These are phyloP conservation scores for Sporisorium sorghi DNA, from an alignment of 1,284 basidiomycete genomes.

Conservation along the genomic window DNA sequence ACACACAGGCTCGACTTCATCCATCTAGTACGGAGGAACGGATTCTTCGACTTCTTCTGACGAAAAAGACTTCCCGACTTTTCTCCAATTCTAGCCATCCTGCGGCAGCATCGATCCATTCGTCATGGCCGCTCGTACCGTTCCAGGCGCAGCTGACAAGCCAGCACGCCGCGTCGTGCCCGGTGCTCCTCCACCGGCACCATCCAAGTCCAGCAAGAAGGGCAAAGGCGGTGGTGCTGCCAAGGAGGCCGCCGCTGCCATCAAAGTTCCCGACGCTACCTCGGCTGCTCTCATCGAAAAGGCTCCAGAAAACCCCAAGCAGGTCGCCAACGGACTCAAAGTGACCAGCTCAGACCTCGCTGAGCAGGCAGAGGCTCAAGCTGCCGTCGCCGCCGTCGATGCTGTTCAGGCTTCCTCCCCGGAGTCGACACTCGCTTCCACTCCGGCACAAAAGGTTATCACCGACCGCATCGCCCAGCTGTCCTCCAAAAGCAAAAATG, in stretches of 20 bases:
- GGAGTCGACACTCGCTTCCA: background rate
- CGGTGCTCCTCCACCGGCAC: conserved; percentile 41
- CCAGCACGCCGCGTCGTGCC: conserved; percentile 38
- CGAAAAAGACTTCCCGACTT: background rate
- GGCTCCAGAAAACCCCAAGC: conserved; percentile 27
- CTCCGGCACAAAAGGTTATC: conserved; percentile 42
- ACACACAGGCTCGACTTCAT: background rate
- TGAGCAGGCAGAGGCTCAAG: conserved; percentile 41
- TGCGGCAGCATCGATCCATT: background rate
- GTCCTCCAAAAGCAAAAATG: conserved; percentile 21
- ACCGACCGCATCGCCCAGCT: conserved; percentile 25
- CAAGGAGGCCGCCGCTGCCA: conserved; percentile 20
- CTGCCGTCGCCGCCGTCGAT: conserved; percentile 43
- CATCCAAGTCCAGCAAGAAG: conserved; percentile 31
- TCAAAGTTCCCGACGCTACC: conserved; percentile 35
- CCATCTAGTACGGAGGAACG: background rate
- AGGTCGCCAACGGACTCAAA: conserved; percentile 47
- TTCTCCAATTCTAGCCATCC: background rate
- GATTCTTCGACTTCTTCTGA: background rate
- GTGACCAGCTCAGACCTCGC: conserved; percentile 40
- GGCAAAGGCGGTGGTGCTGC: conserved; percentile 1
- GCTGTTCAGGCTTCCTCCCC: conserved; percentile 17
- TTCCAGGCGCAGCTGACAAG: conserved; percentile 35
- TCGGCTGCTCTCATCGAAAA: conserved; percentile 38
- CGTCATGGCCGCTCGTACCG: conserved; percentile 34